Conservation (phyloP, 768 basidiomycete genomes). For the Amanita pseudoporphyria region DNA sequence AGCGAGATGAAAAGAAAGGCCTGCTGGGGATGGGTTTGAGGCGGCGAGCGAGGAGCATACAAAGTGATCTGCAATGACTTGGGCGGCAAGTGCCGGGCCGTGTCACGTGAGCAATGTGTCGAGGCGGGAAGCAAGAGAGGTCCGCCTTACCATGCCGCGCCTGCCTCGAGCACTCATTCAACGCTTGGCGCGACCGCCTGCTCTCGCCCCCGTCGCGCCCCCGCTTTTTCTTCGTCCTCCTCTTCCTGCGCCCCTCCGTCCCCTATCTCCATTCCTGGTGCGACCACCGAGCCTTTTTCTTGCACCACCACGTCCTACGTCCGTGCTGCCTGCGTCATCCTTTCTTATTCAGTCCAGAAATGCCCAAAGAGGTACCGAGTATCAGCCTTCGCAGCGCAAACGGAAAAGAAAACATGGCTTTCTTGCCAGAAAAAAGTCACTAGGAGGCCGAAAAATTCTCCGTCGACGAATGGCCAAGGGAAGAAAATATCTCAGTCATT, state of each 20-base stretch:
- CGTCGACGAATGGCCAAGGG: slow-evolving; percentile 64
- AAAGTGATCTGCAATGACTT: no score
- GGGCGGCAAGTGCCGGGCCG: not conserved
- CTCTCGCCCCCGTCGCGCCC: slow-evolving; percentile 15
- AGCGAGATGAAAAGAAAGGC: not conserved
- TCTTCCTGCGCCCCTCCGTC: not conserved
- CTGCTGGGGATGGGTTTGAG: slow-evolving; percentile 11
- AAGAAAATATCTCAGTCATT: slow-evolving; percentile 76
- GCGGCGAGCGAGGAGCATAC: not conserved
- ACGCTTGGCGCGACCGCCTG: slow-evolving; percentile 25
- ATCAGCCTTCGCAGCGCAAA: slow-evolving; percentile 92
- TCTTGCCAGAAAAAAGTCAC: slow-evolving; percentile 60
- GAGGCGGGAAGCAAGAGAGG: not conserved
- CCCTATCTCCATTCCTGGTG: slow-evolving; percentile 8
- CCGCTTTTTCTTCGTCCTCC: slow-evolving; percentile 3
- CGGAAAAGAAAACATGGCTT: slow-evolving; percentile 92
- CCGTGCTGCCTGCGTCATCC: slow-evolving; percentile 13
- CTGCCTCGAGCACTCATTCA: slow-evolving; percentile 28
- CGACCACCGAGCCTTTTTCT: slow-evolving; percentile 12
- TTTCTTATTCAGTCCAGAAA: slow-evolving; percentile 44
- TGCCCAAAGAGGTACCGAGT: slow-evolving; percentile 74
- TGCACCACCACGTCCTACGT: slow-evolving; percentile 16
- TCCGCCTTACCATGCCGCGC: slow-evolving; percentile 30
- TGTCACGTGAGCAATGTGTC: not conserved
- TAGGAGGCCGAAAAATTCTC: slow-evolving; percentile 65